These are phyloP conservation scores for Colletotrichum cordylinicola DNA, from an alignment of 2,329 filamentous ascomycete species.

Conservation along the genomic window DNA sequence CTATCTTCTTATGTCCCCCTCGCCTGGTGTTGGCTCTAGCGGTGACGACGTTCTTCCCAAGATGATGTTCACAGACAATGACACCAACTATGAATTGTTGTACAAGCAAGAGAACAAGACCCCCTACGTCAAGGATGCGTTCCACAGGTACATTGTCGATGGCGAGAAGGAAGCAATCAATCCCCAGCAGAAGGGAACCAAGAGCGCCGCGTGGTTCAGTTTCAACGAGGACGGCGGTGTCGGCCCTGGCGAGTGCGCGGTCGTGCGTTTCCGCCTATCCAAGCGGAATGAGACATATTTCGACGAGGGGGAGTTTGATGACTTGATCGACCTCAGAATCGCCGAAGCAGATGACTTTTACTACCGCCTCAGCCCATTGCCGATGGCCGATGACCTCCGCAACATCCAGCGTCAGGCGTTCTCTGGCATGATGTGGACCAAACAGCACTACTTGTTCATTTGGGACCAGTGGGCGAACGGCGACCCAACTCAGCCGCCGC, in stretches of 20 bases:
- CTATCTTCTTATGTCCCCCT: conserved; percentile 86
- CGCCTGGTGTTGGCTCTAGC: conserved; percentile 80
- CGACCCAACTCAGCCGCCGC: conserved; percentile 86
- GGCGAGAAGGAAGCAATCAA: conserved; percentile 83
- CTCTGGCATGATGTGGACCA: conserved; percentile 98
- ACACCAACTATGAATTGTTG: conserved; percentile 82
- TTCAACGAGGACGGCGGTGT: conserved; percentile 93
- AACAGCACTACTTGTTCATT: conserved; percentile 95
- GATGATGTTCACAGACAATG: conserved; percentile 93
- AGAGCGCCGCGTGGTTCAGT: conserved; percentile 88
- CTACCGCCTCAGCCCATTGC: conserved; percentile 88
- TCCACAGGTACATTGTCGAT: conserved; percentile 87
- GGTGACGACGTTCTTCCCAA: conserved; percentile 85
- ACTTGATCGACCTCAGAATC: conserved; percentile 83
- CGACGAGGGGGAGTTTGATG: conserved; percentile 91
- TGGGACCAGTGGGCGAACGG: conserved; percentile 99
- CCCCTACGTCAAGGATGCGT: conserved; percentile 92
- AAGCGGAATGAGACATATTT: conserved; percentile 78
- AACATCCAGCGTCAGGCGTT: conserved; percentile 96
- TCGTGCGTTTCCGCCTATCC: conserved; percentile 90
- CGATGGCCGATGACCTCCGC: conserved; percentile 90
- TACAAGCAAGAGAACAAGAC: conserved; percentile 81
- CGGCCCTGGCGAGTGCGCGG: conserved; percentile 88
- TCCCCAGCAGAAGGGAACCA: conserved; percentile 80
- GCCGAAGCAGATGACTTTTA: conserved; percentile 98